phyloP scores from a whole-genome alignment of 2,329 filamentous ascomycete genomes.

The Calonectria hawksworthii region DNA sequence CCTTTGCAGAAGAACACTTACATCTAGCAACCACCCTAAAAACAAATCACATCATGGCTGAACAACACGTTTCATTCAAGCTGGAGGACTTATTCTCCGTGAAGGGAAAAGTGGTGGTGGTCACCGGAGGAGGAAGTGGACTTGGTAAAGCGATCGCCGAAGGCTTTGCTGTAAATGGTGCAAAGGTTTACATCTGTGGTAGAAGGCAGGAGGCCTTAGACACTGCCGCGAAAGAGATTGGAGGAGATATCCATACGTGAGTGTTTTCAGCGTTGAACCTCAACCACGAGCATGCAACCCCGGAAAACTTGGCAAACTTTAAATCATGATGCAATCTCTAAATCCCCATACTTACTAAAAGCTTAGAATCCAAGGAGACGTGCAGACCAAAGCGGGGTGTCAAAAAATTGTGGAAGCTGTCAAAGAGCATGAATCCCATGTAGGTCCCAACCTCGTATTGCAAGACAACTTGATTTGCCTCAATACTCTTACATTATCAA shows the following conservation, averaged over 20 bases:
- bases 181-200: conserved; percentile 1
- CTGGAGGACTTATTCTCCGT: background rate
- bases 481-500: background rate
- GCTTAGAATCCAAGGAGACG: background rate
- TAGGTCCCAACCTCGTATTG: background rate
- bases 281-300: no score
- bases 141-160: background rate
- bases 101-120: conserved; percentile 1
- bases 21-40: background rate
- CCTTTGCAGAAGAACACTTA: background rate
- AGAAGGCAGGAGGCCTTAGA: background rate
- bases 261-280: background rate
- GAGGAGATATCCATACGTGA: background rate
- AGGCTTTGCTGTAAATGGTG: background rate
- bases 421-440: background rate
- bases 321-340: background rate
- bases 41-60: background rate
- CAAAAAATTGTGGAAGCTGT: background rate
- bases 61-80: conserved; percentile 7
- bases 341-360: background rate
- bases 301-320: no score
- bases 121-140: background rate
- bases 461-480: background rate
- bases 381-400: background rate
- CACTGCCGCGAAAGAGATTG: background rate